Evolutionary conservation across 345 rosid species (phyloP).

Genomic region (Eucalyptus cloeziana): DNA sequence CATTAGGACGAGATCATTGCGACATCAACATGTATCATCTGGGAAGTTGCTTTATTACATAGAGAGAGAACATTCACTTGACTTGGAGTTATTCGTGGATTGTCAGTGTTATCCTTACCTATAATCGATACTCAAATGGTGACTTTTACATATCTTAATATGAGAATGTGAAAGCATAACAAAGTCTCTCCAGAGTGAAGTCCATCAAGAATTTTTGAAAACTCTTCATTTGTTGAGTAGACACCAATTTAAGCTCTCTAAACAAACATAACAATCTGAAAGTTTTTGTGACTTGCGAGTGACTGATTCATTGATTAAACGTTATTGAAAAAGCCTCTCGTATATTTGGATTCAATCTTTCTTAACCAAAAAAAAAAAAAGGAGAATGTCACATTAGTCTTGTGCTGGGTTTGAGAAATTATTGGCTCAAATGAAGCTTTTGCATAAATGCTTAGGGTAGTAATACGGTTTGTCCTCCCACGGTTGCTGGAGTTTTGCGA

Average conservation of each 20-base stretch:
- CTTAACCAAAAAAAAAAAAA: neutral
- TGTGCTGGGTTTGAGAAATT: neutral
- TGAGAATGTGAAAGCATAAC: neutral
- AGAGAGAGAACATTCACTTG: neutral
- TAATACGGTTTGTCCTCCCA: neutral
- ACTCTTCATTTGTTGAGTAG: neutral
- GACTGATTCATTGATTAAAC: neutral
- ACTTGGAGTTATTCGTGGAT: neutral
- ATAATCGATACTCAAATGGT: neutral
- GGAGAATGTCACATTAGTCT: neutral
- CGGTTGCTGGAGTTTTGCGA: neutral
- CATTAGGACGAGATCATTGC: neutral
- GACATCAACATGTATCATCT: neutral
- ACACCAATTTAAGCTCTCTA: neutral
- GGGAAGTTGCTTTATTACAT: neutral
- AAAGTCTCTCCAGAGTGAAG: neutral
- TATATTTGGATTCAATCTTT: neutral
- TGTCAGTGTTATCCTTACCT: neutral
- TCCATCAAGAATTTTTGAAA: neutral
- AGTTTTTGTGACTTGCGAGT: neutral
- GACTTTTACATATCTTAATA: neutral
- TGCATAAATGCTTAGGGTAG: neutral
- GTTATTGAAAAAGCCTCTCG: neutral
- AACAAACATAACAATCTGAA: neutral
- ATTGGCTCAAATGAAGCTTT: neutral